A percentile compares a stretch with the other conserved stretches of the same genome.
Evolutionary conservation across 306 rosid genomes (phyloP).

Genomic region (Lagenaria siceraria): DNA sequence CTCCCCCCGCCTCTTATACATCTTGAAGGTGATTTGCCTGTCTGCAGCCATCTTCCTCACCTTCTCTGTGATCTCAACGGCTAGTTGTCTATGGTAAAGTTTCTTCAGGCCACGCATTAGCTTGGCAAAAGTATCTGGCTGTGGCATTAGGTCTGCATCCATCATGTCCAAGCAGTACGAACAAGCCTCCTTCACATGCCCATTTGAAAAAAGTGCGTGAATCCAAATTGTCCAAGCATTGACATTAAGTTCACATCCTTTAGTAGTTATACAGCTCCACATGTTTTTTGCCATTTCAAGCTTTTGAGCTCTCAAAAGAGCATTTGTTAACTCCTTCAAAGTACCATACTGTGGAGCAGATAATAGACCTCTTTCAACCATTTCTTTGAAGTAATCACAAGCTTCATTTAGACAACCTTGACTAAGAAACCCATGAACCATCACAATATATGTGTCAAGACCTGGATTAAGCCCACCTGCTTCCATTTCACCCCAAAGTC

Average conservation of each 20-base stretch:
- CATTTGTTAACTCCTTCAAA: conserved; percentile 56
- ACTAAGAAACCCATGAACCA: conserved; percentile 70
- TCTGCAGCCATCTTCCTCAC: conserved; percentile 88
- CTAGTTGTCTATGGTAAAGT: conserved; percentile 55
- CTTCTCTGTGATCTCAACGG: conserved; percentile 78
- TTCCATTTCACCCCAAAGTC: conserved; percentile 71
- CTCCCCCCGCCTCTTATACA: conserved; percentile 75
- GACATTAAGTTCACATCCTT: conserved; percentile 52
- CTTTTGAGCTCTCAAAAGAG: conserved; percentile 54
- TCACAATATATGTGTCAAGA: conserved; percentile 54
- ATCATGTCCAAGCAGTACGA: conserved; percentile 71
- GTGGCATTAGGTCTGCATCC: conserved; percentile 69
- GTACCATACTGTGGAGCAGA: conserved; percentile 63
- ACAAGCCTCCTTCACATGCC: conserved; percentile 82
- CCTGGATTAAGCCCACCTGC: conserved; percentile 43
- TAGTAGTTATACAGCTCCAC: conserved; percentile 49
- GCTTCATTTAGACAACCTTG: conserved; percentile 65
- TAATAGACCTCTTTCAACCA: conserved; percentile 62
- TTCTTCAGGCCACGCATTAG: conserved; percentile 65
- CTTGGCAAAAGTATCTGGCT: conserved; percentile 74
- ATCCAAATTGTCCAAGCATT: conserved; percentile 86
- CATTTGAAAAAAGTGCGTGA: conserved; percentile 67
- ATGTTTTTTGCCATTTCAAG: conserved; percentile 78
- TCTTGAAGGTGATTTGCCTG: conserved; percentile 62
- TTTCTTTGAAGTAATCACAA: conserved; percentile 67